Evolutionary conservation across 192 early-diverging fungal genomes (phyloP).

Genomic region (Coemansia sp.): DNA sequence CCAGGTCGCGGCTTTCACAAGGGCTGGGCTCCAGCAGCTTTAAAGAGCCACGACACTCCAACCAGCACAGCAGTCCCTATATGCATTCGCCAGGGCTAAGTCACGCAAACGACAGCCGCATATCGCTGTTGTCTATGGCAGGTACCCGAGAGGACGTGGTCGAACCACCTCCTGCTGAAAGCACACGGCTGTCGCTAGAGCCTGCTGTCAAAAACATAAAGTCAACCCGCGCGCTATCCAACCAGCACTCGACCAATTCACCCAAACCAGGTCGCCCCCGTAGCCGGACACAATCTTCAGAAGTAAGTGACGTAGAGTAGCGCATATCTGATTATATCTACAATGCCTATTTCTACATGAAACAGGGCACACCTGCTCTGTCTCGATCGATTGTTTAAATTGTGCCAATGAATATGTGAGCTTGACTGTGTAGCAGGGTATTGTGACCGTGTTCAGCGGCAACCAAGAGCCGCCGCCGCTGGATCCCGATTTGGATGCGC

Average conservation of each 20-base stretch:
- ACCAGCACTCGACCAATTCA: slow-evolving; percentile 16
- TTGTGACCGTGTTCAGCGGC: slow-evolving; percentile 52
- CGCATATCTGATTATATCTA: background rate
- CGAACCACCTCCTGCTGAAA: slow-evolving; percentile 9
- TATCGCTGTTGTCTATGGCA: slow-evolving; percentile 48
- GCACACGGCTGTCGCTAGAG: slow-evolving; percentile 20
- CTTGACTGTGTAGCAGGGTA: slow-evolving; percentile 37
- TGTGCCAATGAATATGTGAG: background rate
- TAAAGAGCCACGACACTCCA: slow-evolving; percentile 30
- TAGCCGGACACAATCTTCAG: slow-evolving; percentile 52
- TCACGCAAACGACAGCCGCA: slow-evolving; percentile 34
- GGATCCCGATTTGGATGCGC: slow-evolving; percentile 48
- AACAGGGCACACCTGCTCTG: background rate
- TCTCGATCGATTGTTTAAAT: background rate
- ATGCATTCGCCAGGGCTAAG: slow-evolving; percentile 15
- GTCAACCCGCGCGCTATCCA: slow-evolving; percentile 41
- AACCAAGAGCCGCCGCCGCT: slow-evolving; percentile 40
- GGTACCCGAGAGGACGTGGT: slow-evolving; percentile 19
- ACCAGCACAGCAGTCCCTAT: slow-evolving; percentile 20
- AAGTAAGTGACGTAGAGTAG: slow-evolving; percentile 27
- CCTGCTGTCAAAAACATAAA: slow-evolving; percentile 31
- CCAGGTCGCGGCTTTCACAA: slow-evolving; percentile 45
- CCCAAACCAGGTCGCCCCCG: slow-evolving; percentile 37
- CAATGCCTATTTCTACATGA: background rate
- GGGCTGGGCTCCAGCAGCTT: slow-evolving; percentile 34